phyloP scores from a whole-genome alignment of 1,284 basidiomycete genomes.

The Thecaphora thlaspeos region DNA sequence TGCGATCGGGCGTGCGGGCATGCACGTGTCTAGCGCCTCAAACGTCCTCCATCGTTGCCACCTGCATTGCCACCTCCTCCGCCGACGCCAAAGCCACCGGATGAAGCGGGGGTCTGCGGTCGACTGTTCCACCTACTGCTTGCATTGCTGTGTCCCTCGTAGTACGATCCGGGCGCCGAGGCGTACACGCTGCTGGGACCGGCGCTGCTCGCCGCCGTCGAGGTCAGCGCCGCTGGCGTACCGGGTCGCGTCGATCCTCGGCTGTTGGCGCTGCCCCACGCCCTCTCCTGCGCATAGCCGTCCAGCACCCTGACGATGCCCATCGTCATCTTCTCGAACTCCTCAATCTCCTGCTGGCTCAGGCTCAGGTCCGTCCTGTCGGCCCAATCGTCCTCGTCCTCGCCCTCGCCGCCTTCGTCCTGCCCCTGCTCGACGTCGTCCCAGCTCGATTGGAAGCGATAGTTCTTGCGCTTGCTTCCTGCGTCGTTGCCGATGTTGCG shows the following conservation, averaged over 20 bases:
- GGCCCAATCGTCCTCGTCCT: constrained; percentile 20
- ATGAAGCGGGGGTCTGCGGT: constrained; percentile 30
- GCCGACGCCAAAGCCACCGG: too few relatives aligned
- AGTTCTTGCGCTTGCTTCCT: neutral
- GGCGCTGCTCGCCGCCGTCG: neutral
- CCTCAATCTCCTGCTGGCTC: constrained; percentile 42
- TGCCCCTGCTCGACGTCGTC: constrained; percentile 8
- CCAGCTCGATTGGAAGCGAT: neutral
- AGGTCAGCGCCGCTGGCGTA: constrained; percentile 13
- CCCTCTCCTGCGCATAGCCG: constrained; percentile 34
- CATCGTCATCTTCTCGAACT: constrained; percentile 46
- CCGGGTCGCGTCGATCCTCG: constrained; percentile 25
- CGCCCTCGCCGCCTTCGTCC: constrained; percentile 17
- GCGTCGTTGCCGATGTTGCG: neutral
- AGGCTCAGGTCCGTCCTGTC: constrained; percentile 39
- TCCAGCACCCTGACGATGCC: constrained; percentile 48
- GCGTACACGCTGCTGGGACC: constrained; percentile 10
- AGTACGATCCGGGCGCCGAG: constrained; percentile 1
- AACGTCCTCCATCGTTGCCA: too few relatives aligned
- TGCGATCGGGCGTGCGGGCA: too few relatives aligned
- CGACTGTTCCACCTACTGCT: constrained; percentile 34
- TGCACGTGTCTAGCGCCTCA: too few relatives aligned
- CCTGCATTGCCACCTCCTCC: too few relatives aligned
- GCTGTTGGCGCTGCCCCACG: constrained; percentile 8
- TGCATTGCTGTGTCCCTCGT: constrained; percentile 10